A percentile compares a stretch with the other conserved stretches of the same genome.
These are phyloP conservation scores for Solanum lycopersicoides DNA, from an alignment of 257 asterid species.

Conservation along the genomic window DNA sequence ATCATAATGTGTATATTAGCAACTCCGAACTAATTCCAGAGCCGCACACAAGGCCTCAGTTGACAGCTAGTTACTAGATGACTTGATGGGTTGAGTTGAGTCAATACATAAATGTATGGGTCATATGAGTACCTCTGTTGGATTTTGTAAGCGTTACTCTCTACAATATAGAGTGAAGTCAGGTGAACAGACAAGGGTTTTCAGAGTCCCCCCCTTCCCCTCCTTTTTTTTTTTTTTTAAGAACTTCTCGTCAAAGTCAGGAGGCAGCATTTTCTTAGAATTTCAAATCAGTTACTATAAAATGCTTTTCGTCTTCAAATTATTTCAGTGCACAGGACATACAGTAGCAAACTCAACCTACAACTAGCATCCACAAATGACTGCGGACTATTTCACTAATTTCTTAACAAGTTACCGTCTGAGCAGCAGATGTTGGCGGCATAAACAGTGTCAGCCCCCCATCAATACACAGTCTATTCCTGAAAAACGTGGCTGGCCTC, in stretches of 20 bases:
- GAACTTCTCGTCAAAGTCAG: background rate
- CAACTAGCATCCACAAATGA: background rate
- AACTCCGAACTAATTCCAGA: background rate
- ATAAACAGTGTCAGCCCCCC: conserved; percentile 92
- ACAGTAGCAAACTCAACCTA: background rate
- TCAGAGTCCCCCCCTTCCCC: background rate
- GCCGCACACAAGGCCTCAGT: background rate
- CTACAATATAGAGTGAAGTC: background rate
- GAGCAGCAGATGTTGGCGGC: conserved; percentile 95
- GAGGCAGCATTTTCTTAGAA: background rate
- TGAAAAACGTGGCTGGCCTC: conserved; percentile 82
- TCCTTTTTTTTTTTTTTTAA: background rate
- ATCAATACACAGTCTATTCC: conserved; percentile 74
- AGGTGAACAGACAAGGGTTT: background rate
- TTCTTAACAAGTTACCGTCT: conserved; percentile 37
- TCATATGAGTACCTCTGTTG: background rate
- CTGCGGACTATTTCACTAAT: background rate
- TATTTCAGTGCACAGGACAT: background rate
- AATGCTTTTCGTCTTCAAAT: background rate
- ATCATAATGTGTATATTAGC: background rate
- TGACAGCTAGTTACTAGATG: background rate
- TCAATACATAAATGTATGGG: background rate
- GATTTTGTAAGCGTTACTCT: background rate
- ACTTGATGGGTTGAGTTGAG: background rate
- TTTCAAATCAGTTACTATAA: background rate